These are phyloP conservation scores for Alternaria sp. DNA, from an alignment of 2,329 filamentous ascomycete species.

Conservation along the genomic window DNA sequence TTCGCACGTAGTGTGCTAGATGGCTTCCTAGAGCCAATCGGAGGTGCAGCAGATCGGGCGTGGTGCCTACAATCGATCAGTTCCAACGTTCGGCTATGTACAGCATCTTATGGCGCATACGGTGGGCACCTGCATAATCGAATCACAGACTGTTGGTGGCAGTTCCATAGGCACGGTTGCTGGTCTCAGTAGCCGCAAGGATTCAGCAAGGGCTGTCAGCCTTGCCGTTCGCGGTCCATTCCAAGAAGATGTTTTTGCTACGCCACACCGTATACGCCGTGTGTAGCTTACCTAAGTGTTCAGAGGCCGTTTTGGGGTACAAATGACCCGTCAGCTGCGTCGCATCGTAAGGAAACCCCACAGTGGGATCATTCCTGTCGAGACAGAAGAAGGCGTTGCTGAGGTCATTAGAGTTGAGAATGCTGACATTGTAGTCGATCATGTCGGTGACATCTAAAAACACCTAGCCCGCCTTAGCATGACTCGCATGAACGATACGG, in stretches of 20 bases:
- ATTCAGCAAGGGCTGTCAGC: conserved; percentile 7
- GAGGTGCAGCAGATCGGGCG: conserved; percentile 53
- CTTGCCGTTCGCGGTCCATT: background rate
- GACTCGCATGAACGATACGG: background rate
- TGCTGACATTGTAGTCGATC: conserved; percentile 76
- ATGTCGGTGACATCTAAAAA: conserved; percentile 86
- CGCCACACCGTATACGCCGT: conserved; percentile 9
- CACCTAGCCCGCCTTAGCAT: conserved; percentile 50
- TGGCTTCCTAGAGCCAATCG: conserved; percentile 81
- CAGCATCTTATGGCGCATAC: background rate
- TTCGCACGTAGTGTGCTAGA: conserved; percentile 75
- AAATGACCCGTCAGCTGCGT: conserved; percentile 69
- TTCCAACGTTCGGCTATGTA: background rate
- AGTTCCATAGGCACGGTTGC: background rate
- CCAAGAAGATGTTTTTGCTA: conserved; percentile 1
- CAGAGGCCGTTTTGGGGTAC: conserved; percentile 52
- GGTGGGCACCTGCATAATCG: background rate
- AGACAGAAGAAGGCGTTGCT: conserved; percentile 79
- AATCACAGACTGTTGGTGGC: background rate
- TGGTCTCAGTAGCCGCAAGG: background rate
- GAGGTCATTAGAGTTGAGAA: conserved; percentile 72
- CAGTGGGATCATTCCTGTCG: conserved; percentile 72
- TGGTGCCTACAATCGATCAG: conserved; percentile 28
- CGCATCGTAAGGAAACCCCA: conserved; percentile 82
- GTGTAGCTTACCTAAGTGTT: conserved; percentile 29